These are phyloP conservation scores for Eustoma russellianum DNA, from an alignment of 257 asterid genomes.

Conservation along the genomic window DNA sequence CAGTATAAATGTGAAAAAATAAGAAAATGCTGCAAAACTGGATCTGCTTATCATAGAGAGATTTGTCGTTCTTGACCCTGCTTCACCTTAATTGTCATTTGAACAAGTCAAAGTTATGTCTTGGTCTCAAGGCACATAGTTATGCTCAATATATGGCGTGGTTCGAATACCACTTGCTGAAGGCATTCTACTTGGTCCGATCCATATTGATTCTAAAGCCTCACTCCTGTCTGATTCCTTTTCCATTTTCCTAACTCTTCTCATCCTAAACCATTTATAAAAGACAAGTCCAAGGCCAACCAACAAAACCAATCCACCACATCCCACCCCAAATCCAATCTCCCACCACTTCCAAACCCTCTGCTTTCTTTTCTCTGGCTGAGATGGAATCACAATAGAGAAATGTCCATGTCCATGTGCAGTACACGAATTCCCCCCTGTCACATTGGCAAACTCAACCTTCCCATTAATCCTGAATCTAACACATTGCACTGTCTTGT, in stretches of 20 bases:
- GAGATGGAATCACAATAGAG: slow-evolving; percentile 44
- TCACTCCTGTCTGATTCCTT: slow-evolving; percentile 54
- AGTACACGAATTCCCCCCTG: slow-evolving; percentile 23
- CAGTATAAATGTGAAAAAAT: no score
- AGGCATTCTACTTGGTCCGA: slow-evolving; percentile 80
- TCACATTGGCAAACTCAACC: slow-evolving; percentile 41
- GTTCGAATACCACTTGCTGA: slow-evolving; percentile 71
- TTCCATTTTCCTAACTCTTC: slow-evolving; percentile 43
- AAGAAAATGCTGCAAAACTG: background rate
- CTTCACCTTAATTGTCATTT: no score
- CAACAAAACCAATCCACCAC: slow-evolving; percentile 29
- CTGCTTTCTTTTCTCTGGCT: slow-evolving; percentile 2
- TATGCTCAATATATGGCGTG: slow-evolving; percentile 62
- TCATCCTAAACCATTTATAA: slow-evolving; percentile 19
- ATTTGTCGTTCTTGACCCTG: no score
- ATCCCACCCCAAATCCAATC: slow-evolving; percentile 48
- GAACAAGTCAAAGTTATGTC: no score
- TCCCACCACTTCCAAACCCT: slow-evolving; percentile 44
- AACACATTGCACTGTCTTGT: slow-evolving; percentile 36
- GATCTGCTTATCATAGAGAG: no score
- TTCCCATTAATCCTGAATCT: slow-evolving; percentile 35
- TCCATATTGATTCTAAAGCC: slow-evolving; percentile 50
- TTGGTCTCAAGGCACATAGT: slow-evolving; percentile 39
- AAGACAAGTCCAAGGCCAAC: slow-evolving; percentile 15
- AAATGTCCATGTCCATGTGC: slow-evolving; percentile 50